Percentiles rank a stretch among this genome's conserved stretches.
Evolutionary conservation across 768 basidiomycete genomes (phyloP).

Genomic region (Boletus vinaceobasis): DNA sequence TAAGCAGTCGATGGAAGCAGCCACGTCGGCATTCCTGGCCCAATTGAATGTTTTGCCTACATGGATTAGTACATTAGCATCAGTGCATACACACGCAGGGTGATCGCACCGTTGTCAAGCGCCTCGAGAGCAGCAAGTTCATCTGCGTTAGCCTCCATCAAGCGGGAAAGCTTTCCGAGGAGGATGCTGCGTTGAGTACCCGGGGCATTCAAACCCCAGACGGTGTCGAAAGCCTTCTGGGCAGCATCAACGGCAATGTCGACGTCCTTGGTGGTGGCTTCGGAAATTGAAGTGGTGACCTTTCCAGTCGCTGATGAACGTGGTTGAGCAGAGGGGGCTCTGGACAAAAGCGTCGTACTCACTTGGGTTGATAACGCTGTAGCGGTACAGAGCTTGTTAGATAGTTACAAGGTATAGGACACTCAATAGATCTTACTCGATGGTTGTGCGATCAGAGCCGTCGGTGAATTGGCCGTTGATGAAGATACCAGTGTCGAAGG

Average conservation of each 20-base stretch:
- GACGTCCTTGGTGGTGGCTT: conserved; percentile 67
- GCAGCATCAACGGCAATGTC: conserved; percentile 72
- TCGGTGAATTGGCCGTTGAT: conserved; percentile 68
- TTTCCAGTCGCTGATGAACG: conserved; percentile 56
- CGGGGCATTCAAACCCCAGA: conserved; percentile 64
- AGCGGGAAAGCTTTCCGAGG: conserved; percentile 58
- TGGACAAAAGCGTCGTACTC: conserved; percentile 8
- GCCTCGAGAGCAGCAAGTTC: conserved; percentile 73
- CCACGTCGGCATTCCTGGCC: conserved; percentile 50
- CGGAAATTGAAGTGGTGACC: conserved; percentile 49
- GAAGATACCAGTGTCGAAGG: conserved; percentile 64
- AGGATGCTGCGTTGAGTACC: conserved; percentile 52
- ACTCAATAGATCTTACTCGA: conserved; percentile 54
- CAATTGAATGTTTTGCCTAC: conserved; percentile 53
- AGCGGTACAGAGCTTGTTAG: neutral
- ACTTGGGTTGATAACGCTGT: conserved; percentile 59
- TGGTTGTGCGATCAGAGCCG: conserved; percentile 52
- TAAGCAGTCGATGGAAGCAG: conserved; percentile 34
- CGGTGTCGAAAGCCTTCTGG: conserved; percentile 54
- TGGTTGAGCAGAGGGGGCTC: neutral
- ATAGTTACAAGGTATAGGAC: neutral
- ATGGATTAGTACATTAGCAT: neutral
- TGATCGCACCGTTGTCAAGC: conserved; percentile 54
- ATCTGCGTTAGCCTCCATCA: conserved; percentile 60
- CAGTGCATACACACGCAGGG: neutral